Conservation (phyloP, 2,329 filamentous ascomycete species). For the Dendryphion nanum region DNA sequence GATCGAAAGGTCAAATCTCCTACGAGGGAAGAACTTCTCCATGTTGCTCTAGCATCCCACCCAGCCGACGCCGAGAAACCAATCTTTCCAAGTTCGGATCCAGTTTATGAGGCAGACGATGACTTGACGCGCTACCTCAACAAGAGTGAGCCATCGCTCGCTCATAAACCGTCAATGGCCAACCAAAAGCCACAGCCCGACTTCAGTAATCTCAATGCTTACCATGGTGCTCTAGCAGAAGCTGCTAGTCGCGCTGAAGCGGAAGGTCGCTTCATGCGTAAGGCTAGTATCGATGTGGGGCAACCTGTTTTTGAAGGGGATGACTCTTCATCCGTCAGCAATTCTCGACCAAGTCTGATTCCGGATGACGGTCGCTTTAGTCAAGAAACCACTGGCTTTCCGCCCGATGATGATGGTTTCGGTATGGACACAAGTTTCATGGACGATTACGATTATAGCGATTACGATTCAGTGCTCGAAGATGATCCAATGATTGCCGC, state of each 20-base stretch:
- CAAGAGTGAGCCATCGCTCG: conserved; percentile 47
- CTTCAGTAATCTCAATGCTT: conserved; percentile 61
- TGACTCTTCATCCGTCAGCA: conserved; percentile 29
- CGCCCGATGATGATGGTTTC: conserved; percentile 33
- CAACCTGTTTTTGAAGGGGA: conserved; percentile 30
- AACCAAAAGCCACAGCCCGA: conserved; percentile 31
- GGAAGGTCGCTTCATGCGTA: conserved; percentile 71
- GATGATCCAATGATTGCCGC: conserved; percentile 93
- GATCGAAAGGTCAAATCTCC: conserved; percentile 49
- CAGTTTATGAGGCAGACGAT: conserved; percentile 33
- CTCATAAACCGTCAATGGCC: conserved; percentile 47
- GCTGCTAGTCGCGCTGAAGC: conserved; percentile 75
- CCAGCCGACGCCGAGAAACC: conserved; percentile 12
- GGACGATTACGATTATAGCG: conserved; percentile 59
- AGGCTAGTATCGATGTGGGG: conserved; percentile 46
- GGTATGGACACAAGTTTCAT: conserved; percentile 38
- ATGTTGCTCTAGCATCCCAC: conserved; percentile 15
- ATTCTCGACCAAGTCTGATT: conserved; percentile 45
- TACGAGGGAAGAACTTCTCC: conserved; percentile 12
- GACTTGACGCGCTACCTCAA: conserved; percentile 22
- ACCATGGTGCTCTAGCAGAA: conserved; percentile 81
- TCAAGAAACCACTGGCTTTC: conserved; percentile 42
- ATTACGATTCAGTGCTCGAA: conserved; percentile 42
- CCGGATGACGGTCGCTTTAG: conserved; percentile 52
- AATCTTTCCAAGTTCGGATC: too few species aligned